Evolutionary conservation across 768 basidiomycete genomes (phyloP).

Genomic region (Rhizopogon rudus): DNA sequence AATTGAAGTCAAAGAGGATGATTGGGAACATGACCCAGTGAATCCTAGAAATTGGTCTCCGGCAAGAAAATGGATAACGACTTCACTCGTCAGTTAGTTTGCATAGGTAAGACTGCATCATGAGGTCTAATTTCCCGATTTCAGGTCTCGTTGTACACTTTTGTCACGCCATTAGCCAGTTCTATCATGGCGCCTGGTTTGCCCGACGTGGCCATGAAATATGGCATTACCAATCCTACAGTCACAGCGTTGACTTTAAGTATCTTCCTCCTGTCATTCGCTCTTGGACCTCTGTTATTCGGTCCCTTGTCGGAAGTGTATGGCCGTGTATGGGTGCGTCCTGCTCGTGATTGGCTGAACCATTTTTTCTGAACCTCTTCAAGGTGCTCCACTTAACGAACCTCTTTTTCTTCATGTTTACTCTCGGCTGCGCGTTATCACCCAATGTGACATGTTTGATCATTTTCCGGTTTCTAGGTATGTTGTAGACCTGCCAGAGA

Average conservation of each 20-base stretch:
- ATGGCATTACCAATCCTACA: conserved; percentile 47
- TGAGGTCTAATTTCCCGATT: no score
- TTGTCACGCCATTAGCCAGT: conserved; percentile 43
- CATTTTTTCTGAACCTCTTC: background rate
- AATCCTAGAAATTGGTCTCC: conserved; percentile 59
- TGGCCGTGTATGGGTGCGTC: conserved; percentile 59
- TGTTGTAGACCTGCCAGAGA: conserved; percentile 12
- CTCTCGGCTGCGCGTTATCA: conserved; percentile 64
- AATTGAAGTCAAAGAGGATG: conserved; percentile 36
- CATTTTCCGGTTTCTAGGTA: conserved; percentile 65
- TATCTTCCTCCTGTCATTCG: conserved; percentile 63
- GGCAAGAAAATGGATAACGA: conserved; percentile 47
- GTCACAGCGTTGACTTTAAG: conserved; percentile 52
- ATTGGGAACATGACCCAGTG: conserved; percentile 52
- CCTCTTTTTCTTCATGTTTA: conserved; percentile 56
- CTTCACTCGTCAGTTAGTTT: conserved; percentile 38
- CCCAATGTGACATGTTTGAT: conserved; percentile 52
- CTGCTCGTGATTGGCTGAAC: background rate
- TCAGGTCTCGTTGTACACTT: conserved; percentile 59
- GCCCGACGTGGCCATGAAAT: conserved; percentile 48
- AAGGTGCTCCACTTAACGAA: conserved; percentile 65
- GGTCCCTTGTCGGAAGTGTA: conserved; percentile 72
- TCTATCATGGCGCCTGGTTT: conserved; percentile 73
- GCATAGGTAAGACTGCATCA: no score
- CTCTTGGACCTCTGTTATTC: conserved; percentile 58